phyloP scores from a whole-genome alignment of 306 rosid genomes.

The Nissolia schottii region DNA sequence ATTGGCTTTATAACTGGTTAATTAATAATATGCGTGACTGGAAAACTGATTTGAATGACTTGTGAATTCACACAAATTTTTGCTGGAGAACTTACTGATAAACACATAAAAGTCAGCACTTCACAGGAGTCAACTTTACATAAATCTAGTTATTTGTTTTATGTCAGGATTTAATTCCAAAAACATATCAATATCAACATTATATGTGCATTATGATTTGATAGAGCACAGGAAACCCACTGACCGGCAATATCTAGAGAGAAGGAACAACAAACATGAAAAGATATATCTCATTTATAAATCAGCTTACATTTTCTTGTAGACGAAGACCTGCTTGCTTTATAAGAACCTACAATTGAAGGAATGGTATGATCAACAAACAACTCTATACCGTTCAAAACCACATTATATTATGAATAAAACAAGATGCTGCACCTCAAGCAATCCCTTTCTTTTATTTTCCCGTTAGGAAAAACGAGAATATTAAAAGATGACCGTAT shows the following conservation, averaged over 20 bases:
- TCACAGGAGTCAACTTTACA: no score
- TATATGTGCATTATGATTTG: not conserved
- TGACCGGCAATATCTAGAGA: not conserved
- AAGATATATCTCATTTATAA: not conserved
- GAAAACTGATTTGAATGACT: no score
- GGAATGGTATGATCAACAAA: constrained; percentile 18
- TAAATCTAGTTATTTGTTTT: no score
- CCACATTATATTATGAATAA: not conserved
- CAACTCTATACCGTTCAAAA: not conserved
- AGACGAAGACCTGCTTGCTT: constrained; percentile 89
- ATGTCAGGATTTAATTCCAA: not conserved
- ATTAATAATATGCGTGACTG: no score
- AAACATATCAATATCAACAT: constrained; percentile 7
- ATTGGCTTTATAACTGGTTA: no score
- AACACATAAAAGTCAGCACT: no score
- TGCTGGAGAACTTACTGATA: no score
- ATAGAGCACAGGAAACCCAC: not conserved
- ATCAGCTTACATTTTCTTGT: constrained; percentile 69
- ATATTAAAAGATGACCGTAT: not conserved
- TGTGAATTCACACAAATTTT: no score
- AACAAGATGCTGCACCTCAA: not conserved
- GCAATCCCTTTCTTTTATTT: not conserved
- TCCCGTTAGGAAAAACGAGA: not conserved
- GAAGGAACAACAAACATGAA: constrained; percentile 12
- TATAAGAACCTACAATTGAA: constrained; percentile 66